Evolutionary conservation across 2,329 filamentous ascomycete genomes (phyloP), one percentile per base, ranked within the genome.

Genomic region (Aspergillus piperis): DNA sequence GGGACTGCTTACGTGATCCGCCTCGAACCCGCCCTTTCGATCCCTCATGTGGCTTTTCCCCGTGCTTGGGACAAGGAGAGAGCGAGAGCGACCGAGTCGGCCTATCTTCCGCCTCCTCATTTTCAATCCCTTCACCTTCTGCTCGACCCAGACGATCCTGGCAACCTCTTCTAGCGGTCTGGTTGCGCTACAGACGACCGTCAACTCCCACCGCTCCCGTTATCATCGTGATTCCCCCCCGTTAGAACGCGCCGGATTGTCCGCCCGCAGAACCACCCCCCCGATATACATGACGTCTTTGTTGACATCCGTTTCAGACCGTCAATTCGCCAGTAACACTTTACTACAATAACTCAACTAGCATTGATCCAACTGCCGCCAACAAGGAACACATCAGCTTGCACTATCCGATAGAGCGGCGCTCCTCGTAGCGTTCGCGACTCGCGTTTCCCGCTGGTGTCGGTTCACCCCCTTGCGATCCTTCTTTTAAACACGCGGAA

Each of bases 261-360:
- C 61, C 58, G 61, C 63, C 63, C 59, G 62, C 63, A 60, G 60
- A 55, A 13, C 4, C 23, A 21, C 19, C 32, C 55, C 54, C 57
- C 58, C 60, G 49, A 60, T 52, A 59, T 72, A 72, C 68, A 75
- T 75, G 72, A 74, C 73, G 71, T 73, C 70, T 74, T 70, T 74
- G 72, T 74, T 74, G 71, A 73, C 68, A 66, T 60, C 52, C 48
- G 62, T 44, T 48, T 51, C 52, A 61, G 56, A 55, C 61, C 60
- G 64, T 54, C 62, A 63, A 66, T 62, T 57, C 56, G 48, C 51
- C 57, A 63, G 52, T 55, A 51, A 50, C 61, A 27, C 25, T 52
- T 23, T 32, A 44, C 54, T 41, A 39, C 58, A 41, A 30, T 32
- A 39, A 27, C 44, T 25, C 54, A 30, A 30, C 50, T 11, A 57